Base-by-base conservation (phyloP, 306 rosid genomes). In the Corylus heterophylla region DNA sequence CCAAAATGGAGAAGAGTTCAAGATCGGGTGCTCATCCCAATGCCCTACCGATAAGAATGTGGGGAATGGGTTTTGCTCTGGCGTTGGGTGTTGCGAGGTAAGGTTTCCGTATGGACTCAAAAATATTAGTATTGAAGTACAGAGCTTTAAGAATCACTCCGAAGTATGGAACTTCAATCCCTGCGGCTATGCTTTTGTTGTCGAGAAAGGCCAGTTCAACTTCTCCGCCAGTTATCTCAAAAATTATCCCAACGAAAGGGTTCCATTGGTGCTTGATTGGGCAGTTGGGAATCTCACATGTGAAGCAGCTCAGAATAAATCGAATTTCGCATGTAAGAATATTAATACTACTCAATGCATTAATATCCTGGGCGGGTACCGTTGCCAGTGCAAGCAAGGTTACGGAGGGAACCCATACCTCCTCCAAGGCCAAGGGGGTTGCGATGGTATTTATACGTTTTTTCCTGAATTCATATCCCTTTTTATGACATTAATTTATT, bases 111-210 rank as follows among this genome's bases (percentile, higher is more conserved):
- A n/a, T 2, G 80, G 82, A 1, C 7, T 69, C 5, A 54, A 1
- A 4, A 4, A 10, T n/a, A 5, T 83, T 11, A 4, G 3, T 0
- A 0, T 77, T 13, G 0, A 0, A 0, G 81, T 70, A 2, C 0
- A 0, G 1, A 88, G 84, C 78, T 83, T 3, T 18, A 0, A 8
- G 0, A 56, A 76, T 2, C 72, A 79, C 2, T 2, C n/a, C 11
- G 1, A 14, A 0, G 50, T 74, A 2, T 2, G 5, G 68, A 4
- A 47, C n/a, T 79, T 73, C 69, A 79, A 79, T 51, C 75, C 84
- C 2, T 88, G 89, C 69, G 77, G 88, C 42, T 86, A 79, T 51
- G 79, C 86, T 18, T 81, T 88, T 69, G 42, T 83, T 2, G 76
- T 39, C 0, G 68, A 81, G 29, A 68, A 45, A 18, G 45, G 73